Base-by-base conservation (phyloP, 1,139 yeast genomes). In the Pichia cactophila region DNA sequence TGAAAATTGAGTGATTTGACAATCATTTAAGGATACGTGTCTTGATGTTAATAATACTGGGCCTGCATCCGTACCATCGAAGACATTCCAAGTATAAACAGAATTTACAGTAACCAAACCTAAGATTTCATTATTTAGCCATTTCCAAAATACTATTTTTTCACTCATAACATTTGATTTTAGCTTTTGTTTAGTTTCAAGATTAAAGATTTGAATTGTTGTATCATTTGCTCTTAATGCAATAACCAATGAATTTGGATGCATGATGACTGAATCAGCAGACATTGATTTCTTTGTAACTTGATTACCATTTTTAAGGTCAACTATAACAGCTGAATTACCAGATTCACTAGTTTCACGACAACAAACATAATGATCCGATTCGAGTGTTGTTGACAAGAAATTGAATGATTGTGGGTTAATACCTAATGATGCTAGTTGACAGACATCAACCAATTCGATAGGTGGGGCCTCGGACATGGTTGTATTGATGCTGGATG, bases 231-330 rank as follows among this genome's bases (percentile, higher is more conserved):
- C 97, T 64, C 97, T 79, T 57, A 94, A 79, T 26, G 96, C 89
- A 60, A 94, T 90, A 57, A 92, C 90, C 69, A 83, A 80, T 67
- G 88, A 84, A 31, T 72, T 66, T 17, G 98, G 97, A 68, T 90
- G 96, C 95, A 94, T 84, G 64, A 94, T 92, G 47, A 97, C 97
- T 57, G 90, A 86, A 70, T 94, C 99, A 45, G 98, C 99, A 50
- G 88, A 80, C 96, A 94, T 94, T 67, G 86, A 86, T 71, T 94
- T 90, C 63, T 95, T 81, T 33, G 81, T 80, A 58, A 87, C 83
- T 60, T 81, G 78, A 64, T 81, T 80, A 71, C 81, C 82, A 64
- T 87, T 82, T 57, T 80, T 75, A 64, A 92, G 76, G 66, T 92
- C 92, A 57, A 94, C 80, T 61, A 94, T 92, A 47, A 96, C 96